phyloP scores from a whole-genome alignment of 192 early-diverging fungal species.

The Backusella tuberculispora region DNA sequence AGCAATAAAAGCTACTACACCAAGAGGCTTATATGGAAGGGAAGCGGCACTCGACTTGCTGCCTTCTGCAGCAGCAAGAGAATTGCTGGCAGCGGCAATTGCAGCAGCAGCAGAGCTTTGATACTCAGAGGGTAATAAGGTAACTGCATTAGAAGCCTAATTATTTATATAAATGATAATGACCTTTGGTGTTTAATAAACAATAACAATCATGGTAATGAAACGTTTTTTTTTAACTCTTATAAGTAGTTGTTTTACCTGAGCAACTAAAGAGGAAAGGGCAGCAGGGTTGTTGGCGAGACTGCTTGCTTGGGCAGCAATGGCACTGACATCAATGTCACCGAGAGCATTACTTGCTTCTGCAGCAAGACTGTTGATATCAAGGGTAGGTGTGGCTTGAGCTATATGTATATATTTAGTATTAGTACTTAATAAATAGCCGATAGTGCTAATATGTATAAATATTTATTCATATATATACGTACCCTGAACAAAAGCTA shows the following conservation, averaged over 20 bases:
- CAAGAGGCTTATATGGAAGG: background rate
- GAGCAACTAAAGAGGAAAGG: background rate
- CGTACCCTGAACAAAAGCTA: background rate
- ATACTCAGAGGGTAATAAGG: background rate
- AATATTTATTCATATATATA: background rate
- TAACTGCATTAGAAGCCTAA: slow-evolving; percentile 6
- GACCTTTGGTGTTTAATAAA: background rate
- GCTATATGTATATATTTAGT: background rate
- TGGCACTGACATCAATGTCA: background rate
- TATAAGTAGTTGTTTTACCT: background rate
- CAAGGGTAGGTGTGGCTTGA: background rate
- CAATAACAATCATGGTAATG: background rate
- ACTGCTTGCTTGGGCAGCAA: slow-evolving; percentile 9
- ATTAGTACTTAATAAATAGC: background rate
- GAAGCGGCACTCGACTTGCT: background rate
- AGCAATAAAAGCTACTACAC: slow-evolving; percentile 9
- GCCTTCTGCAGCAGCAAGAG: background rate
- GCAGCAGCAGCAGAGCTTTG: slow-evolving; percentile 14
- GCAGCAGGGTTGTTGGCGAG: background rate
- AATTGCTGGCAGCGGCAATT: background rate
- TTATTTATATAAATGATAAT: background rate
- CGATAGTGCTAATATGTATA: background rate
- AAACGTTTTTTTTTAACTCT: background rate
- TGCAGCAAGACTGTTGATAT: background rate
- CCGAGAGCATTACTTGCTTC: background rate